These are phyloP conservation scores for Selenicereus undatus DNA, from an alignment of 148 eudicot genomes.

Conservation along the genomic window DNA sequence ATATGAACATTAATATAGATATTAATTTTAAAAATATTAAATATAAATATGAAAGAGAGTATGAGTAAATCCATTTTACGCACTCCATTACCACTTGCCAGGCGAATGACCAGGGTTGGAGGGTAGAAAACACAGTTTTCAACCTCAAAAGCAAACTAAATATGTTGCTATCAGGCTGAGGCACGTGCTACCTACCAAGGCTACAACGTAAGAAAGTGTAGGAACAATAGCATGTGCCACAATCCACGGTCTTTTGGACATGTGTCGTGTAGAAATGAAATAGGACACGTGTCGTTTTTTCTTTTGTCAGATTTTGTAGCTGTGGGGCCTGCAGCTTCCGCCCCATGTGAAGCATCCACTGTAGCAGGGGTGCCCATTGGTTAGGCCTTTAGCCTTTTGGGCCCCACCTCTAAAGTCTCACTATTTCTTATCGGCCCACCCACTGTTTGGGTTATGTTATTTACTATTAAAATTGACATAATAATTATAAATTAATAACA, in stretches of 20 bases:
- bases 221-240: slow-evolving; percentile 22
- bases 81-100: too few relatives aligned
- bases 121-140: too few relatives aligned
- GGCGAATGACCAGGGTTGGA: too few relatives aligned
- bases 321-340: not conserved
- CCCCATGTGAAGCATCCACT: slow-evolving; percentile 29
- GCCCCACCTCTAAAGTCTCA: not conserved
- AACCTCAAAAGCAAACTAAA: too few relatives aligned
- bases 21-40: too few relatives aligned
- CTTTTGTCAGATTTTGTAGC: not conserved
- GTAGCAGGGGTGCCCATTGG: not conserved
- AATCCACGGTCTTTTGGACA: slow-evolving; percentile 5
- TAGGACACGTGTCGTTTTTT: slow-evolving; percentile 11
- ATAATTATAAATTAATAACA: too few relatives aligned
- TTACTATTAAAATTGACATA: too few relatives aligned
- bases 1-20: too few relatives aligned
- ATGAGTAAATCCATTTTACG: too few relatives aligned
- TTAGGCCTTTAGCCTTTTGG: not conserved
- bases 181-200: slow-evolving; percentile 17
- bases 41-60: too few relatives aligned
- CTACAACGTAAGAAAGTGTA: not conserved
- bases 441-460: not conserved
- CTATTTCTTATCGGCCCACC: not conserved
- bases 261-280: not conserved
- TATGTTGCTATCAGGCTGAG: not conserved